Percentiles rank a stretch among this genome's conserved stretches.
phyloP scores from a whole-genome alignment of 106 monocot genomes.

The Dioscorea zingiberensis region DNA sequence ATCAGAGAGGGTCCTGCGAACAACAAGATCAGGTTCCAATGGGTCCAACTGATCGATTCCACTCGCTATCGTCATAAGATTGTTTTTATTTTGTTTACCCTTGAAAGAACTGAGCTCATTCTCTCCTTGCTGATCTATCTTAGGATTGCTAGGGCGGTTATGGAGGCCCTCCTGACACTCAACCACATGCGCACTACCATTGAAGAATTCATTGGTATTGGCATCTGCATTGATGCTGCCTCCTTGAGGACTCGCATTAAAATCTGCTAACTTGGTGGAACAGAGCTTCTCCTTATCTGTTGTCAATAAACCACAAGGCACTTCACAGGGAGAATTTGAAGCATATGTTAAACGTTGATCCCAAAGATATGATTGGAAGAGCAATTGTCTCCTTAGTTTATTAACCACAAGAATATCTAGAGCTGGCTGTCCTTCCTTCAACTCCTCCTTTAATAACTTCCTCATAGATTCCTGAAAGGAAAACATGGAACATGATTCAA shows the following conservation, averaged over 20 bases:
- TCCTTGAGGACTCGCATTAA: constrained; percentile 15
- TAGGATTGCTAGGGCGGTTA: background rate
- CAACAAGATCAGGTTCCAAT: background rate
- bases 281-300: constrained; percentile 25
- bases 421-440: constrained; percentile 30
- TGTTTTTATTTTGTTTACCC: background rate
- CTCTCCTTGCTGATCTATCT: background rate
- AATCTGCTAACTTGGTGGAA: constrained; percentile 23
- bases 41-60: background rate
- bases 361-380: constrained; percentile 72
- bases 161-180: no score
- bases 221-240: constrained; percentile 10
- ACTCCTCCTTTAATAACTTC: constrained; percentile 34
- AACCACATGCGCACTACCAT: no score
- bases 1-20: background rate
- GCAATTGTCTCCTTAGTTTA: constrained; percentile 50
- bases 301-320: constrained; percentile 7
- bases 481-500: background rate
- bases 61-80: background rate
- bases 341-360: constrained; percentile 57
- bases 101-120: background rate
- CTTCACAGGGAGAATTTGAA: constrained; percentile 19
- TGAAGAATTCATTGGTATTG: background rate
- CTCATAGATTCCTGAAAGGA: constrained; percentile 53
- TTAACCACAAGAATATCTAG: constrained; percentile 86